These are phyloP conservation scores for Hansfordia pulvinata DNA, from an alignment of 2,329 filamentous ascomycete genomes.

Conservation along the genomic window DNA sequence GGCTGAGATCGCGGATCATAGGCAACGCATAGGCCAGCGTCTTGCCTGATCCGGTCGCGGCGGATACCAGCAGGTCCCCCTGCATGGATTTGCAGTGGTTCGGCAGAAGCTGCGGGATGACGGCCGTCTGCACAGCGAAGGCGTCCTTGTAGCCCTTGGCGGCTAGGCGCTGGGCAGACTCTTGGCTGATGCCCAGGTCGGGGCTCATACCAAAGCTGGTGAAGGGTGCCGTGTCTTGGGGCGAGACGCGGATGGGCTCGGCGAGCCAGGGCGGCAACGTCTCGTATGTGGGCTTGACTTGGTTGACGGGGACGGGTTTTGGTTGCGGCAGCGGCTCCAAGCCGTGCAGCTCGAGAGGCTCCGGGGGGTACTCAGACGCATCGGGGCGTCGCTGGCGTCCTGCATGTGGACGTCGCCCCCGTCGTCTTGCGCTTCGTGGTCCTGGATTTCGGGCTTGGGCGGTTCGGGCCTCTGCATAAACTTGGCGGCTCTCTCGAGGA, in stretches of 20 bases:
- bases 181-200: slow-evolving; percentile 47
- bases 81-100: slow-evolving; percentile 42
- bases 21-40: slow-evolving; percentile 85
- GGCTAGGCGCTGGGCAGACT: slow-evolving; percentile 47
- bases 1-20: slow-evolving; percentile 63
- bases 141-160: slow-evolving; percentile 58
- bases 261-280: slow-evolving; percentile 73
- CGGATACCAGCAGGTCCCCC: slow-evolving; percentile 79
- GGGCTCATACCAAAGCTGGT: slow-evolving; percentile 21
- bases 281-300: slow-evolving; percentile 54
- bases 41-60: slow-evolving; percentile 91
- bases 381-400: slow-evolving; percentile 13
- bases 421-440: slow-evolving; percentile 9
- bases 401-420: slow-evolving; percentile 16
- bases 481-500: slow-evolving; percentile 42
- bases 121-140: slow-evolving; percentile 66
- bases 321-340: slow-evolving; percentile 76
- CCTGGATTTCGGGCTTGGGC: slow-evolving; percentile 24
- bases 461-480: slow-evolving; percentile 25
- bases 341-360: slow-evolving; percentile 43
- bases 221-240: slow-evolving; percentile 48
- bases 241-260: slow-evolving; percentile 55
- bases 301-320: slow-evolving; percentile 40
- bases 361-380: slow-evolving; percentile 9
- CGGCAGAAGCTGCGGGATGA: slow-evolving; percentile 66